Conservation (phyloP, 2,329 filamentous ascomycete species). For the Pyricularia sp. region DNA sequence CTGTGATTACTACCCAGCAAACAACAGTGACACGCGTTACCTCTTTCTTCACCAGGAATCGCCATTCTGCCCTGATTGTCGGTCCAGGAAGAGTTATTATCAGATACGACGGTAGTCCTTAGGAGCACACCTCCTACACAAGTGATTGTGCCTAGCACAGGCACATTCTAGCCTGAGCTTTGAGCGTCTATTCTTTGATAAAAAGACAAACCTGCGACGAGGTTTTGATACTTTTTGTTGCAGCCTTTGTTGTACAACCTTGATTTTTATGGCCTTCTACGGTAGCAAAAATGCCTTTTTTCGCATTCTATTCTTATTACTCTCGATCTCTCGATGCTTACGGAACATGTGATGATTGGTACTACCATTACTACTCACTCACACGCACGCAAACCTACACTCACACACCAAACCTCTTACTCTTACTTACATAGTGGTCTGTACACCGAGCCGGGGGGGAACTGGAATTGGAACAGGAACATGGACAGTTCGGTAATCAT, state of each 20-base stretch:
- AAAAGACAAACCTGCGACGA: not conserved
- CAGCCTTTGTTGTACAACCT: not conserved
- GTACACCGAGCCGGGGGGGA: not conserved
- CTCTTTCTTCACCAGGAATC: not conserved
- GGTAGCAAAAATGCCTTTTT: not conserved
- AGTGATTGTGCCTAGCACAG: not conserved
- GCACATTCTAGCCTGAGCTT: not conserved
- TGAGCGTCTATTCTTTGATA: not conserved
- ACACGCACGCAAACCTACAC: not conserved
- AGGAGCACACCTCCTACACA: not conserved
- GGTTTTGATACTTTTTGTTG: not conserved
- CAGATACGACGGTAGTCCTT: not conserved
- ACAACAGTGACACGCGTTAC: not conserved
- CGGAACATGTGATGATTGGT: not conserved
- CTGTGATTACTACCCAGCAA: not conserved
- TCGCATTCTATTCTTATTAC: not conserved
- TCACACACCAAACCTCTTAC: not conserved
- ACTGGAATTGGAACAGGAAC: not conserved
- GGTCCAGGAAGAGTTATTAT: not conserved
- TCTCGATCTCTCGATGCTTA: not conserved
- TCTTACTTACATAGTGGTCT: not conserved
- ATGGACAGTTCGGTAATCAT: not conserved
- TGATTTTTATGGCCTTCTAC: not conserved
- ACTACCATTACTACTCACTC: not conserved
- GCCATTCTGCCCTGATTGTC: not conserved